A percentile compares a stretch with the other conserved stretches of the same genome.
Conservation (phyloP, 1,284 basidiomycete genomes). For the Sporisorium iseilematis-ciliati region DNA sequence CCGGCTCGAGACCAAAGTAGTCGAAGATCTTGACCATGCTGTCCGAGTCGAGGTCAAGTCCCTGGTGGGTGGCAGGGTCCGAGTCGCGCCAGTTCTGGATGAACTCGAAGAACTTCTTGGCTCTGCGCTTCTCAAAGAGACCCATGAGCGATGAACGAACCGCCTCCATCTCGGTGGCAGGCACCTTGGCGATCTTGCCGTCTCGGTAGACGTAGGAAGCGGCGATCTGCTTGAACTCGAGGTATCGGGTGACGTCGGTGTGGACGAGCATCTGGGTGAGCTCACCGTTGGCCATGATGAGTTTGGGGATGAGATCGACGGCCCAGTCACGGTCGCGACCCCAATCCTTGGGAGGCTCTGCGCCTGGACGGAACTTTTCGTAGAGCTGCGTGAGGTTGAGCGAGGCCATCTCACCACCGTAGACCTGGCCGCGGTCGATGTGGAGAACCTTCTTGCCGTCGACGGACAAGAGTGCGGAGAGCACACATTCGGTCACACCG, state of each 20-base stretch:
- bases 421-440: conserved; percentile 99
- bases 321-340: conserved; percentile 69
- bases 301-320: conserved; percentile 68
- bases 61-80: conserved; percentile 94
- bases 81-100: conserved; percentile 94
- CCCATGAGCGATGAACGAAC: conserved; percentile 96
- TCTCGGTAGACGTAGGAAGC: conserved; percentile 98
- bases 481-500: conserved; percentile 96
- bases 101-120: conserved; percentile 99
- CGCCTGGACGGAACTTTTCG: conserved; percentile 84
- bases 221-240: conserved; percentile 99
- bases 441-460: conserved; percentile 99
- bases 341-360: conserved; percentile 73
- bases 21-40: conserved; percentile 77
- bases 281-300: conserved; percentile 96
- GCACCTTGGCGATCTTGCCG: conserved; percentile 96
- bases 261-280: conserved; percentile 98
- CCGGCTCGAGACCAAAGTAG: conserved; percentile 96
- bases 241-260: conserved; percentile 97
- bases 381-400: conserved; percentile 98
- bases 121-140: conserved; percentile 95
- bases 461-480: conserved; percentile 86
- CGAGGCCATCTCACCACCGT: conserved; percentile 96
- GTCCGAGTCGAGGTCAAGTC: conserved; percentile 64
- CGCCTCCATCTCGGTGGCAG: conserved; percentile 97